Evolutionary conservation across 163 green algal genomes (phyloP).

Genomic region (Prototheca wickerhamii): DNA sequence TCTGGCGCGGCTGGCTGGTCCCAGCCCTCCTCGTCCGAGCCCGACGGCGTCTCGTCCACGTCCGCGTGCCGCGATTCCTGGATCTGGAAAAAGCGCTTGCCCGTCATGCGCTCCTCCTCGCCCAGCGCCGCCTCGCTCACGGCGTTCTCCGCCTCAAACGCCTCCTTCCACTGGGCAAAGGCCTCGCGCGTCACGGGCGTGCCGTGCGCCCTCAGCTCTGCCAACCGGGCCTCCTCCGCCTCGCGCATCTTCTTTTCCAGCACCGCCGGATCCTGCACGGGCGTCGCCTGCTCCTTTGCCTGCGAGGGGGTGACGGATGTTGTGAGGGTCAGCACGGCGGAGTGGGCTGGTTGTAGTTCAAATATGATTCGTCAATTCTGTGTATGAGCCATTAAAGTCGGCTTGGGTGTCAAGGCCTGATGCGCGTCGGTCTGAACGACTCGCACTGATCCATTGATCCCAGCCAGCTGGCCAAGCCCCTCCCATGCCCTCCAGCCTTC

Average conservation of each 20-base stretch:
- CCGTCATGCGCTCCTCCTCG: constrained; percentile 22
- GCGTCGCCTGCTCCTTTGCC: neutral
- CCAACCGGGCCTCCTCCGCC: constrained; percentile 62
- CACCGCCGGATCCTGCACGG: neutral
- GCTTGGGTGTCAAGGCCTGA: no score
- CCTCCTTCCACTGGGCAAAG: constrained; percentile 66
- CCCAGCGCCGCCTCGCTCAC: constrained; percentile 7
- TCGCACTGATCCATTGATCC: no score
- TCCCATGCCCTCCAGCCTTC: neutral
- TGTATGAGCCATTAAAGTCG: no score
- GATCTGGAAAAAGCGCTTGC: constrained; percentile 63
- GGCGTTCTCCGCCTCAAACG: constrained; percentile 13
- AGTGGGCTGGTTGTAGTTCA: no score
- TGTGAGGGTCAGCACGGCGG: no score
- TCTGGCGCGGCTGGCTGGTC: neutral
- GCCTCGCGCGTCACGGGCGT: constrained; percentile 58
- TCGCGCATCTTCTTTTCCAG: constrained; percentile 15
- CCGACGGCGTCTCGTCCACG: constrained; percentile 1
- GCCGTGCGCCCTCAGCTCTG: constrained; percentile 59
- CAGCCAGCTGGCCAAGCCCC: no score
- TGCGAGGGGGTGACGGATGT: no score
- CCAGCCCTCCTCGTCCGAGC: constrained; percentile 18
- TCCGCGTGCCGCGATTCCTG: constrained; percentile 30
- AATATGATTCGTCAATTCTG: no score
- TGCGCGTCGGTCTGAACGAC: no score